Percentiles rank a stretch among this genome's conserved stretches.
Evolutionary conservation across 148 eudicot genomes (phyloP).

Genomic region (Fagopyrum homotropicum): DNA sequence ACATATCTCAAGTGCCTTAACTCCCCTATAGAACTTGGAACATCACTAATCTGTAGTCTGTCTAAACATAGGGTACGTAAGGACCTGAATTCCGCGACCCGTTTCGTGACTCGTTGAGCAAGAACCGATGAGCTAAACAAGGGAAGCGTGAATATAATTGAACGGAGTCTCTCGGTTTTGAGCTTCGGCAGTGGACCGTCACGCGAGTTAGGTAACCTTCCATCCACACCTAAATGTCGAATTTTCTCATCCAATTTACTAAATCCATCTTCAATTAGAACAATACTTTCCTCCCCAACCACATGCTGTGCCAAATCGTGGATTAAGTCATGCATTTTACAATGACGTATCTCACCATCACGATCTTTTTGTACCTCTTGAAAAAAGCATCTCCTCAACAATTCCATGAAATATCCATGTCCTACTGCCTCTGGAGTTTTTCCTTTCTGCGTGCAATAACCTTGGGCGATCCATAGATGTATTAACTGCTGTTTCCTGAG

Average conservation of each 20-base stretch:
- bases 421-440: background rate
- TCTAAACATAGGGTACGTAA: background rate
- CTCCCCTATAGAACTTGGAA: background rate
- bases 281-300: slow-evolving; percentile 5
- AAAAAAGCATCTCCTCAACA: slow-evolving; percentile 25
- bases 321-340: slow-evolving; percentile 36
- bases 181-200: background rate
- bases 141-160: no score
- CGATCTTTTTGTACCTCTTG: slow-evolving; percentile 19
- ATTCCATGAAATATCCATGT: slow-evolving; percentile 18
- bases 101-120: no score
- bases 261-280: background rate
- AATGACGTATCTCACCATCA: slow-evolving; percentile 2
- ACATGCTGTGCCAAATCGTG: slow-evolving; percentile 7
- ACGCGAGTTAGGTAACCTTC: background rate
- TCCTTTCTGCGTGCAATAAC: background rate
- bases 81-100: background rate
- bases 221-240: background rate
- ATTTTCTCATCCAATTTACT: background rate
- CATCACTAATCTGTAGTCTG: background rate
- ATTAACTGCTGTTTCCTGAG: background rate
- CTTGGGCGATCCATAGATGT: slow-evolving; percentile 14
- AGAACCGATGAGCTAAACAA: no score
- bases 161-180: background rate
- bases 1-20: background rate